Conservation (phyloP, 2,329 filamentous ascomycete species). For the Cytospora mali region DNA sequence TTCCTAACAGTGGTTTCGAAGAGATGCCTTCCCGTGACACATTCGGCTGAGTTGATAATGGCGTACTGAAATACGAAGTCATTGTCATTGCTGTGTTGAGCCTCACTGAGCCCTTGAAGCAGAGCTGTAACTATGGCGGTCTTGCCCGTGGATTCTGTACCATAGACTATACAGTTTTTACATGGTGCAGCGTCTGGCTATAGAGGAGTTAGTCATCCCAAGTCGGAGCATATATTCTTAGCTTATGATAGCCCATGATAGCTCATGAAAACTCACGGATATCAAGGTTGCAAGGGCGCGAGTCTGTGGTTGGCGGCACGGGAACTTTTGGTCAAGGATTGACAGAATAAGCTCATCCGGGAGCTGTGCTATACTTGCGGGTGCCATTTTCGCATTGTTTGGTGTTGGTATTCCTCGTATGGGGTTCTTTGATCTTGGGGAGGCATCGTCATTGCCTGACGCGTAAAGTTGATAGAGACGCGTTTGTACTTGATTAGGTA, state of each 20-base stretch:
- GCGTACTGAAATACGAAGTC: conserved; percentile 61
- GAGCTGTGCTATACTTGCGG: conserved; percentile 38
- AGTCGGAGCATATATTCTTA: conserved; percentile 29
- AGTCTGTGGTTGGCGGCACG: conserved; percentile 62
- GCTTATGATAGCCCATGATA: no score
- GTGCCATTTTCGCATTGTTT: background rate
- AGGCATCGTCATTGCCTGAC: background rate
- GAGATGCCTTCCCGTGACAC: conserved; percentile 76
- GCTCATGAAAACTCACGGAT: conserved; percentile 49
- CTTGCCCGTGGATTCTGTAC: conserved; percentile 86
- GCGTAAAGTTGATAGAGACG: background rate
- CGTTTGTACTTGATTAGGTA: no score
- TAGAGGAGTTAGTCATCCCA: background rate
- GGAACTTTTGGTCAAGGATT: conserved; percentile 52
- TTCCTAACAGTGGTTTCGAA: conserved; percentile 70
- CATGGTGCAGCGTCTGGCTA: conserved; percentile 70
- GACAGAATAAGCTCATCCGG: conserved; percentile 55
- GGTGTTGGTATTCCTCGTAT: background rate
- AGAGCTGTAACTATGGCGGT: conserved; percentile 68
- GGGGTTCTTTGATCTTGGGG: background rate
- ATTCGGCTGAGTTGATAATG: conserved; percentile 71
- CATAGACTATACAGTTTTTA: conserved; percentile 77
- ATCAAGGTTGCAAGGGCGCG: conserved; percentile 59
- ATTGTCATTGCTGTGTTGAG: conserved; percentile 50
- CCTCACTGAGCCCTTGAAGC: conserved; percentile 50